Evolutionary conservation across 441 rosid species (phyloP), one percentile per base, ranked within the genome.

Genomic region (Gossypium davidsonii): DNA sequence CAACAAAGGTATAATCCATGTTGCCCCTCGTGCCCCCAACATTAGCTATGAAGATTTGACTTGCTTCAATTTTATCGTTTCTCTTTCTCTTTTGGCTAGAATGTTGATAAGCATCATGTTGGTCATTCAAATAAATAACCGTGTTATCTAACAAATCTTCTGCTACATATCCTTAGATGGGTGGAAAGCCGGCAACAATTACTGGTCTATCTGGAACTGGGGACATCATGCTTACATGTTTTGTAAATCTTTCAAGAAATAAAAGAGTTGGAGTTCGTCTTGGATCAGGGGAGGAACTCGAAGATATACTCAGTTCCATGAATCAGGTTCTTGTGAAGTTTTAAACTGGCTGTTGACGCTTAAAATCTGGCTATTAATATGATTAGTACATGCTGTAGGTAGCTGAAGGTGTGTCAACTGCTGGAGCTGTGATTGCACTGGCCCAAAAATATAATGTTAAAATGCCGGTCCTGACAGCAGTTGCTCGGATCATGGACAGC

Each of bases 131-230:
- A 31, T 56, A 59, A 21, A 48, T 23, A 21, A n/a, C 65, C 7
- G 17, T 42, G 70, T 71, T 31, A 23, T 53, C 83, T 77, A 49
- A 64, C 25, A 65, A 63, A 26, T 28, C 42, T 53, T 46, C 34
- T 60, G 6, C 58, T 9, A 26, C 17, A 15, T 64, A 79, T 71
- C 53, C 80, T 74, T 72, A 94, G 98, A 94, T 94, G 96, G 98
- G 96, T 75, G 97, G 92, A 62, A 94, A 94, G 79, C 90, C 97
- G 46, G 87, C 89, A 60, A 94, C 98, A 72, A 85, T 90, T 74
- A 90, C 96, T 18, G 97, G 96, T 74, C 83, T 91, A 62, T 91
- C 97, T 1, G 98, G 98, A 81, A 94, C 92, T n/a, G 97, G 98
- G 58, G 98, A 94, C 83, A 94, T 90, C 51, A 94, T 91, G 96